phyloP scores from a whole-genome alignment of 208 protist genomes.

The Acanthamoeba healyi region DNA sequence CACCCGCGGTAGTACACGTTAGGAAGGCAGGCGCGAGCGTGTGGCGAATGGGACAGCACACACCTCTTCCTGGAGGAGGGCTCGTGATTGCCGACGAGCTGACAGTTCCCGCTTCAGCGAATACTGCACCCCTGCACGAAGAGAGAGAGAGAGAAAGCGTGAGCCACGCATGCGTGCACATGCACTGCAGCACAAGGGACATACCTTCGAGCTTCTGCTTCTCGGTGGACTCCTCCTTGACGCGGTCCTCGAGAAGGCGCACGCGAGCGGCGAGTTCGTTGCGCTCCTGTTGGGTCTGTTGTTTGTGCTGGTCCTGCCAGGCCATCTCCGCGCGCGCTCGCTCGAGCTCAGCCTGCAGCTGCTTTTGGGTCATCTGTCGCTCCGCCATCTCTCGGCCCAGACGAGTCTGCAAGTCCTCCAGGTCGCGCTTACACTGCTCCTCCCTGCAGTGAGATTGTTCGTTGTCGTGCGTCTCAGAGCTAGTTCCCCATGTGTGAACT shows the following conservation, averaged over 20 bases:
- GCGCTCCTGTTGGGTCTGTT: conserved; percentile 21
- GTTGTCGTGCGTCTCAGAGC: too few species aligned
- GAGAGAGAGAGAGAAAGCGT: not conserved
- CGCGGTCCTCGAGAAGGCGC: conserved; percentile 2
- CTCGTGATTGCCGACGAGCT: not conserved
- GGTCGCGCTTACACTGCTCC: conserved; percentile 29
- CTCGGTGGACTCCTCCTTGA: conserved; percentile 29
- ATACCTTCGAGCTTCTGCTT: conserved; percentile 54
- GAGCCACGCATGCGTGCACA: not conserved
- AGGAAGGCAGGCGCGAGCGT: not conserved
- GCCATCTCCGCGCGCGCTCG: not conserved
- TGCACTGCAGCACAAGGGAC: not conserved
- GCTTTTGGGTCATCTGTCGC: not conserved
- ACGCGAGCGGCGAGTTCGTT: conserved; percentile 9
- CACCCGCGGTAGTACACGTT: not conserved
- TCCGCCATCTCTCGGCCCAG: not conserved
- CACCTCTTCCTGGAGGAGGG: conserved; percentile 67
- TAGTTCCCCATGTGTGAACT: too few species aligned
- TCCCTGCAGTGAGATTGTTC: not conserved
- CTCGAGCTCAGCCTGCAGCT: conserved; percentile 18
- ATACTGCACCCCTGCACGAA: conserved; percentile 2
- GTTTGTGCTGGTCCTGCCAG: conserved; percentile 1
- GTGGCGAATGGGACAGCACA: not conserved
- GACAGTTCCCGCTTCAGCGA: conserved; percentile 35
- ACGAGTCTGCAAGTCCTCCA: conserved; percentile 20